Percentiles rank a stretch among this genome's conserved stretches.
phyloP scores from a whole-genome alignment of 108 stramenopile species.

The Fragilaria radians region DNA sequence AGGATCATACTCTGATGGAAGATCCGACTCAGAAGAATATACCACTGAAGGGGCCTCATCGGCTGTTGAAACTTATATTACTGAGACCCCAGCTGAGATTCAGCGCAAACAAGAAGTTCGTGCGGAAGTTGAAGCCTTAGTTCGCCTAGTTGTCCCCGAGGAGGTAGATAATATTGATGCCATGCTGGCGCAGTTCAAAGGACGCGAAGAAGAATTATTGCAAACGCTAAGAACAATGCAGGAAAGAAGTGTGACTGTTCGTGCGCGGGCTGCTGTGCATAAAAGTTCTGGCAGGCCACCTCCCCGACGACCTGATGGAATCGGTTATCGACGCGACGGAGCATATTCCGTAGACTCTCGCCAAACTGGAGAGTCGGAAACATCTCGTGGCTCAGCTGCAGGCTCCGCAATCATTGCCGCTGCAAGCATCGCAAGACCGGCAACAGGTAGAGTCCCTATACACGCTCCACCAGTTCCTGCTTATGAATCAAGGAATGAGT shows the following conservation, averaged over 20 bases:
- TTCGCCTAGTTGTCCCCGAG: conserved; percentile 50
- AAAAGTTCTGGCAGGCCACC: conserved; percentile 32
- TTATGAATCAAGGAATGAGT: background rate
- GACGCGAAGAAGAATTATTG: conserved; percentile 49
- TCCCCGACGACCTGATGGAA: background rate
- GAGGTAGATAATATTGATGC: conserved; percentile 61
- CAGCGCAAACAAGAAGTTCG: conserved; percentile 36
- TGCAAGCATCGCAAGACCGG: conserved; percentile 32
- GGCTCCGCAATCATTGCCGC: conserved; percentile 53
- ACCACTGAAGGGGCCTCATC: conserved; percentile 1
- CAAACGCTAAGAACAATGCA: conserved; percentile 62
- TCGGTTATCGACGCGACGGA: conserved; percentile 4
- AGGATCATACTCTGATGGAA: background rate
- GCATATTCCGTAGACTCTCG: conserved; percentile 5
- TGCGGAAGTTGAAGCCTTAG: conserved; percentile 41
- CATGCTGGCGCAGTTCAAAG: conserved; percentile 63
- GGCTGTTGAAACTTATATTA: background rate
- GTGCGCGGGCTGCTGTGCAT: conserved; percentile 41
- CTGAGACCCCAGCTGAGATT: conserved; percentile 6
- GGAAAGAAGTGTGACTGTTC: conserved; percentile 44
- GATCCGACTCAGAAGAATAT: background rate
- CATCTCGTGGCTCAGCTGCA: conserved; percentile 22
- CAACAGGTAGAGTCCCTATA: conserved; percentile 3
- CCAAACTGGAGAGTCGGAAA: conserved; percentile 9
- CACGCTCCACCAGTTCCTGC: conserved; percentile 4